Evolutionary conservation across 305 asterid species (phyloP), one percentile per base, ranked within the genome.

Genomic region (Fraxinus ornus): DNA sequence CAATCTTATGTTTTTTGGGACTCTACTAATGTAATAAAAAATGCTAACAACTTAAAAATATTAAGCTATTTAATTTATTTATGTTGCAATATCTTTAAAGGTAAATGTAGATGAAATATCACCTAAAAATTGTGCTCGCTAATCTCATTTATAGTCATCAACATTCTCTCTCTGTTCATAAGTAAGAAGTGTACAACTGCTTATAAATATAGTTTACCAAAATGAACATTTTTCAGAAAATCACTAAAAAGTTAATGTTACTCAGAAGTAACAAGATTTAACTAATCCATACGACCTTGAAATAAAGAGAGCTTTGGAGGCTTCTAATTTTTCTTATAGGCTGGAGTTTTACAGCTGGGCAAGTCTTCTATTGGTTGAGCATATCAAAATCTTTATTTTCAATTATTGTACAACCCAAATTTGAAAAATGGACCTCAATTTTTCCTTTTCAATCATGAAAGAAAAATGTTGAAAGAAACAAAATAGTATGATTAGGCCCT

Each of bases 331-430:
- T 66, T 66, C 74, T 66, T 66, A 12, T 66, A 10, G 73, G 81
- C 78, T 44, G 22, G 52, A 24, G 55, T n/a, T 83, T 73, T 52
- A 52, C 35, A 22, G 49, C 44, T 8, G 28, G 70, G 79, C 39
- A 3, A 70, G 78, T 36, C 2, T 70, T 39, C 8, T 32, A 68
- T 44, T 21, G 22, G 55, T 62, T 55, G 55, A 78, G 82, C 55
- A n/a, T 64, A 44, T 78, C 71, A 44, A 52, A 37, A 8, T 32
- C 28, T 19, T 64, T 36, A 44, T 68, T 24, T 60, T 10, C 26
- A 83, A 44, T n/a, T 73, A 52, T 72, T 83, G 78, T 44, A 6
- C 4, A 83, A 68, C 81, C 47, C 57, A 70, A 24, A 1, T 78
- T 22, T 39, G 22, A 15, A 62, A 41, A 30, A 74, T 21, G 35